These are phyloP conservation scores for Gnaphalium uliginosum DNA, from an alignment of 129 eudicot species.

Conservation along the genomic window DNA sequence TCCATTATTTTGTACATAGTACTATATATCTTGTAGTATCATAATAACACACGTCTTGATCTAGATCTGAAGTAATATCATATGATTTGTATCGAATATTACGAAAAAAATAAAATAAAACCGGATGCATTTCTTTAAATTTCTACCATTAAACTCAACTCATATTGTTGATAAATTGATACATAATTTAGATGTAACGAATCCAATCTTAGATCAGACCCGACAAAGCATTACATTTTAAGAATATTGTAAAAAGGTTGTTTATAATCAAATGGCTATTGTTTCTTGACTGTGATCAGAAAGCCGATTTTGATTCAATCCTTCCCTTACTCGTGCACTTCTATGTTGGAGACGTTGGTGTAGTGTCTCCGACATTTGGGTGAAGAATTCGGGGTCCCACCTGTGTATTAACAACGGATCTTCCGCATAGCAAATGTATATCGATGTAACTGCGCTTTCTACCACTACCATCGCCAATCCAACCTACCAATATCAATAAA, in stretches of 20 bases:
- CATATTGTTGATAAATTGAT: conserved; percentile 5
- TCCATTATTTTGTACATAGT: neutral
- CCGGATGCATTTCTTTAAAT: neutral
- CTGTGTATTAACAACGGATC: conserved; percentile 76
- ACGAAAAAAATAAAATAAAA: neutral
- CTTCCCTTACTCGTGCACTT: conserved; percentile 78
- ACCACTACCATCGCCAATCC: conserved; percentile 94
- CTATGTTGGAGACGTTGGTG: conserved; percentile 88
- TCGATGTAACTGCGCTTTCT: conserved; percentile 92
- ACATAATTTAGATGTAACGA: neutral
- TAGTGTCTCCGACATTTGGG: conserved; percentile 71
- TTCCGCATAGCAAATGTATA: conserved; percentile 86
- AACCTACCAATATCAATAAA: conserved; percentile 40
- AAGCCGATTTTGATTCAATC: conserved; percentile 45
- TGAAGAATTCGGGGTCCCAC: conserved; percentile 82
- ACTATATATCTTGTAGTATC: neutral
- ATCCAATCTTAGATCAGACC: conserved; percentile 35
- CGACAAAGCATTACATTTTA: conserved; percentile 24
- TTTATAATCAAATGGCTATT: conserved; percentile 35
- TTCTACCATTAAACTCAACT: conserved; percentile 13
- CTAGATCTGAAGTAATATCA: neutral
- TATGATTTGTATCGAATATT: neutral
- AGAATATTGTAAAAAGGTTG: neutral
- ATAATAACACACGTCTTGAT: conserved; percentile 7
- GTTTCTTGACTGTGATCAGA: conserved; percentile 54